Conservation (phyloP, 164 flowering plant genomes). For the Liquidambar formosana region DNA sequence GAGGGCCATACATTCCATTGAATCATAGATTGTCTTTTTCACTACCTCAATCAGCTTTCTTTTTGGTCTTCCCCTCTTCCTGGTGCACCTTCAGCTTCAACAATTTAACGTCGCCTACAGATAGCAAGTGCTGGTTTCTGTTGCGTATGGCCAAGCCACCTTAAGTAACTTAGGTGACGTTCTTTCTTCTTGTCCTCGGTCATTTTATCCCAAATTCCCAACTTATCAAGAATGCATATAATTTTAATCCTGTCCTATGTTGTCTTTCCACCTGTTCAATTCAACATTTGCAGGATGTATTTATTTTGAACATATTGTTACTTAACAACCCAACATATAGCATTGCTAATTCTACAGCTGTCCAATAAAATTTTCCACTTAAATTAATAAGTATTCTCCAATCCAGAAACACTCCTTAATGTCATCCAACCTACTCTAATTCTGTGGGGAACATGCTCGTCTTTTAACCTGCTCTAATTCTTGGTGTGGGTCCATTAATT, state of each 20-base stretch:
- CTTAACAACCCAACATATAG: neutral
- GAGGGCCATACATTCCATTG: neutral
- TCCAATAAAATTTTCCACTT: neutral
- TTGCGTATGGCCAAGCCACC: neutral
- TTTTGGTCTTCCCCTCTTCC: neutral
- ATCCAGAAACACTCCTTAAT: neutral
- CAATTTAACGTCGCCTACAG: neutral
- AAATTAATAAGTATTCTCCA: neutral
- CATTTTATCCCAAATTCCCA: neutral
- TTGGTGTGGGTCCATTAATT: neutral
- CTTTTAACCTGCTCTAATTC: neutral
- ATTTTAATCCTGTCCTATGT: neutral
- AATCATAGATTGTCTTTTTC: neutral
- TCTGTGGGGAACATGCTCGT: neutral
- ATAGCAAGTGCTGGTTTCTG: neutral
- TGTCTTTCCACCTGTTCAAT: neutral
- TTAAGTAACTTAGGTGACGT: too few relatives aligned
- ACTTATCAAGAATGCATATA: too few relatives aligned
- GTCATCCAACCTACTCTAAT: neutral
- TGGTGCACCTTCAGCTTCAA: neutral
- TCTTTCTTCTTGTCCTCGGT: neutral
- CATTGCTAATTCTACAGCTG: neutral
- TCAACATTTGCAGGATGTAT: neutral
- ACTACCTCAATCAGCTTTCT: neutral
- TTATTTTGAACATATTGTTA: neutral